Evolutionary conservation across 179 eudicot genomes (phyloP).

Genomic region (Heliamphora pulchella): DNA sequence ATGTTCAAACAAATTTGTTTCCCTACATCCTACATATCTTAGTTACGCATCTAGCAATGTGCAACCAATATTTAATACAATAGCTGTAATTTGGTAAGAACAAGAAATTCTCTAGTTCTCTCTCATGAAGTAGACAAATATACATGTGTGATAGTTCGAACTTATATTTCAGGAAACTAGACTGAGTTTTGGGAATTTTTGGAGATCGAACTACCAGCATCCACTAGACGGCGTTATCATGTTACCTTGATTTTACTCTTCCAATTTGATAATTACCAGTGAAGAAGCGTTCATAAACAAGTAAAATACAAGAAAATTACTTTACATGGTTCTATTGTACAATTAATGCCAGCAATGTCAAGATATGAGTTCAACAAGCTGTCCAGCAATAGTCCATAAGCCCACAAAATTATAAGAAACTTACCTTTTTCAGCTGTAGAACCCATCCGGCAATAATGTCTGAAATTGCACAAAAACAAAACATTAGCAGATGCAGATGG

Average conservation of each 20-base stretch:
- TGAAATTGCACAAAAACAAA: slow-evolving; percentile 27
- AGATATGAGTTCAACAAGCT: neutral
- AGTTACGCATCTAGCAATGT: neutral
- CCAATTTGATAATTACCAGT: neutral
- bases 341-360: slow-evolving; percentile 2
- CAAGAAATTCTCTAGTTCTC: neutral
- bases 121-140: no score
- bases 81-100: neutral
- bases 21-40: neutral
- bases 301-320: neutral
- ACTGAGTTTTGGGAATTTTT: neutral
- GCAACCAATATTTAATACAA: neutral
- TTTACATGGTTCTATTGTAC: neutral
- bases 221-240: neutral
- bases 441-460: slow-evolving; percentile 78
- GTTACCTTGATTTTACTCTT: neutral
- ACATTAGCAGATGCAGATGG: slow-evolving; percentile 17
- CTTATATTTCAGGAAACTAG: neutral
- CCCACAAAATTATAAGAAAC: neutral
- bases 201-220: neutral
- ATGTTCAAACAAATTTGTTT: neutral
- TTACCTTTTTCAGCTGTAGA: slow-evolving; percentile 56
- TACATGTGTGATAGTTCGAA: neutral
- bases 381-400: neutral
- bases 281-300: neutral